A percentile compares a stretch with the other conserved stretches of the same genome.
phyloP scores from a whole-genome alignment of 2,329 filamentous ascomycete genomes.

The Colletotrichum chlorophyti region DNA sequence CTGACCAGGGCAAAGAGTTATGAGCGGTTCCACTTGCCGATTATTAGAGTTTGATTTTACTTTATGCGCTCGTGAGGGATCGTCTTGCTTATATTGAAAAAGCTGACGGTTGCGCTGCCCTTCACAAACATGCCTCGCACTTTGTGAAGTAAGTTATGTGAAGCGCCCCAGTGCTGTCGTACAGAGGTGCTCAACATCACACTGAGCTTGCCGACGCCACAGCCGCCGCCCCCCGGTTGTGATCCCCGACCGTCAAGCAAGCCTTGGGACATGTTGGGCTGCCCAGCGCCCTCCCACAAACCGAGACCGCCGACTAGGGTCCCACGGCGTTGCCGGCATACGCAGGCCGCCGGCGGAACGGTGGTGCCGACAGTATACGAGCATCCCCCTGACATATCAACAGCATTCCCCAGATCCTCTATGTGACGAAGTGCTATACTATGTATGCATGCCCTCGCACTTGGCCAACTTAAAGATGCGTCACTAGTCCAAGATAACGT shows the following conservation, averaged over 20 bases:
- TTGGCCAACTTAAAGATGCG: neutral
- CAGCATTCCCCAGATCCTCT: constrained; percentile 19
- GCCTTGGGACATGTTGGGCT: neutral
- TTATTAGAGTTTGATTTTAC: constrained; percentile 27
- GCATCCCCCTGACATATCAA: constrained; percentile 15
- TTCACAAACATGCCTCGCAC: neutral
- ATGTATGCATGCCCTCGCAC: neutral
- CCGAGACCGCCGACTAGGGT: constrained; percentile 17
- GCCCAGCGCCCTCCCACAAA: constrained; percentile 21
- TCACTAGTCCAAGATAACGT: neutral
- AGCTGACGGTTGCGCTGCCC: constrained; percentile 8
- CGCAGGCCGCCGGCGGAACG: constrained; percentile 10
- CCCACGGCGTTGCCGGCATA: constrained; percentile 8
- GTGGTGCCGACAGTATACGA: constrained; percentile 16
- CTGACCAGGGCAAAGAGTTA: constrained; percentile 4
- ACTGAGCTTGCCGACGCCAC: neutral
- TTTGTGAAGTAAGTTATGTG: too few species aligned
- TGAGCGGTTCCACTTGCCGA: constrained; percentile 23
- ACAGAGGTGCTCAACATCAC: too few species aligned
- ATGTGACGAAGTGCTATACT: neutral
- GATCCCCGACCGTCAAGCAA: neutral
- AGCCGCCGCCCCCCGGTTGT: too few species aligned
- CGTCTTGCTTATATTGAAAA: constrained; percentile 12
- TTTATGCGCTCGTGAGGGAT: constrained; percentile 25
- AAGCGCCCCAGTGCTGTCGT: too few species aligned